Base-by-base conservation (phyloP, 192 early-diverging fungal species). In the Endogone sp. region DNA sequence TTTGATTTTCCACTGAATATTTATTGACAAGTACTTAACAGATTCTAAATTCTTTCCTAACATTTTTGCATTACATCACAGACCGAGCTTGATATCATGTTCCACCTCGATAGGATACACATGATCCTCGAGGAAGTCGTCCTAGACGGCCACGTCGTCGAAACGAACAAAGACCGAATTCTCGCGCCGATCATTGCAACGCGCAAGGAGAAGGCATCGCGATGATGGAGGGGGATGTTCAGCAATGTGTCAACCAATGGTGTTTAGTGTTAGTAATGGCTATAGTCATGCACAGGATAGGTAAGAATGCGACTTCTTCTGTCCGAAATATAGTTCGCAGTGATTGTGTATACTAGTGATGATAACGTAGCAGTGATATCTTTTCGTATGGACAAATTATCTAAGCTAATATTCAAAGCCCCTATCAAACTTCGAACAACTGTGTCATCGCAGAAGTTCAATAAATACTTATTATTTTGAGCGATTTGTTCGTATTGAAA, bases 51-150 rank as follows among this genome's bases (percentile, higher is more conserved):
- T 2, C 11, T 23, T 49, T 66, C 25, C 29, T 10, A 24, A 13
- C 67, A 66, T 10, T 60, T 9, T 10, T 28, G 9, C 27, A n/a
- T 20, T 11, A 16, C 59, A 21, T 22, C 59, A 28, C 57, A 81
- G 79, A 72, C 76, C 25, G 79, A 81, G 70, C 37, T 81, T 24
- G 79, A 81, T 63, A 68, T 81, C 28, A 60, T 81, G 56, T 79
- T 76, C 44, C 62, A 76, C 60, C 60, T 79, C 25, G 69, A 79
- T 69, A 73, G 76, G 55, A 64, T 76, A 23, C 80, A 81, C 63
- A 66, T 79, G 58, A 73, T 79, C 71, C 23, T 78, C 25, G 71
- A 76, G 22, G 72, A 74, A 54, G 72, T 76, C 57, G 28, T 81
- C 23, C 31, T 69, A 24, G 72, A 76, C 58, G 74, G 74, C 20